Evolutionary conservation across 2,329 filamentous ascomycete species (phyloP), one percentile per base, ranked within the genome.

Genomic region (Neonectria hederae): DNA sequence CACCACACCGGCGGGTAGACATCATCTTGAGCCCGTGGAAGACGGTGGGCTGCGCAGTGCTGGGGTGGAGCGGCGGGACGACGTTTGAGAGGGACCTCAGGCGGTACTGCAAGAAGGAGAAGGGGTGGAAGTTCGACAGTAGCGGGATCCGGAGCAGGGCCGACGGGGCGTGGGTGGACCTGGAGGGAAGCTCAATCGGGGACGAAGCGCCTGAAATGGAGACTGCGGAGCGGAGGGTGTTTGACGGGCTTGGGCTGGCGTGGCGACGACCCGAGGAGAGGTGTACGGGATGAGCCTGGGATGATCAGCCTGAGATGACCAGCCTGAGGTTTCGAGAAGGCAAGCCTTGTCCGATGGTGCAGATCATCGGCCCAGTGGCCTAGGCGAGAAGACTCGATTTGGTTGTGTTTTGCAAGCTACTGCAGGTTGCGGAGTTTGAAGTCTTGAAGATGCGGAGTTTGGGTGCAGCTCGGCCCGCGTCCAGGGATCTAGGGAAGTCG

Each of bases 11-110:
- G 21, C 86, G 95, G 49, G 94, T 98, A 1, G 95, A 98, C 75
- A 97, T 98, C 62, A 95, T 98, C 69, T 84, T 98, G 65, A 89
- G 89, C 22, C 93, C 94, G 0, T 97, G 95, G 92, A 90, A 89
- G 60, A 97, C 93, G 0, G 89, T 92, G 0, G 95, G 96, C 0
- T 97, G 94, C 71, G 95, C 94, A 0, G 85, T 98, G 4, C 81
- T 95, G 19, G 94, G 94, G 2, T 98, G 95, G 96, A 91, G 88
- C 17, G 92, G 94, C 1, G 95, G 90, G 1, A 97, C 90, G 0
- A 97, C 94, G 0, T 98, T 97, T 70, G 89, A 97, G 81, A 84
- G 95, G 24, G 96, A 98, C 77, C 76, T 98, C 58, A 83, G 95
- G 43, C 83, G 90, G 35, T 97, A 95, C 78, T 93, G 90, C 65